phyloP scores from a whole-genome alignment of 2,329 filamentous ascomycete species.

The Arthroderma uncinatum region DNA sequence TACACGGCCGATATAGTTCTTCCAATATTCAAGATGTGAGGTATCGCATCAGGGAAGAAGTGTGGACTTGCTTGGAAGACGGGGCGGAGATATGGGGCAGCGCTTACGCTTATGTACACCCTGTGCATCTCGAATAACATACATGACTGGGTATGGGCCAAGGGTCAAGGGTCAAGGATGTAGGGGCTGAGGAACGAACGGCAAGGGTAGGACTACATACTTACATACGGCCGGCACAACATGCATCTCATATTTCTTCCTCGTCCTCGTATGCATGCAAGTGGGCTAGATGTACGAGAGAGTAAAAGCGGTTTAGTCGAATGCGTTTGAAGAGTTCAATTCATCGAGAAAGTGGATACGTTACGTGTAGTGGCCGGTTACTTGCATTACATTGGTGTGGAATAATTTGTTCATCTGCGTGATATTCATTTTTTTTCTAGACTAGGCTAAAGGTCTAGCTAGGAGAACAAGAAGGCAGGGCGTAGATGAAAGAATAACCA shows the following conservation, averaged over 20 bases:
- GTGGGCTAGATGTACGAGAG: neutral
- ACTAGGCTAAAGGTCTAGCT: too few species aligned
- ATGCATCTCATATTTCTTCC: neutral
- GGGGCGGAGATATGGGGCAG: neutral
- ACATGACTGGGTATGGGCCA: neutral
- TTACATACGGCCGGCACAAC: neutral
- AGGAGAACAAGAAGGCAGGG: too few species aligned
- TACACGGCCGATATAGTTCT: slow-evolving; percentile 1
- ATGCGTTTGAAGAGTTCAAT: too few species aligned
- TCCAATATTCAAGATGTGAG: neutral
- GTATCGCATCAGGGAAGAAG: too few species aligned
- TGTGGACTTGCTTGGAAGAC: neutral
- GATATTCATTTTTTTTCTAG: too few species aligned
- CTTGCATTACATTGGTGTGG: too few species aligned
- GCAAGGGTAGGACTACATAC: neutral
- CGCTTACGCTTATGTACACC: neutral
- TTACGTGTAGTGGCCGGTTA: too few species aligned
- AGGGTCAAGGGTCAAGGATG: neutral
- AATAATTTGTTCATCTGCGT: too few species aligned
- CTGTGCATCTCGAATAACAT: neutral
- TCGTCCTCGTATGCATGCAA: neutral
- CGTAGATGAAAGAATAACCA: too few species aligned
- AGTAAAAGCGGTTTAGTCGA: too few species aligned
- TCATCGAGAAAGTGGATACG: too few species aligned
- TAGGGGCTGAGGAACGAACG: neutral